Percentiles rank a stretch among this genome's conserved stretches.
Conservation (phyloP, 2,329 filamentous ascomycete genomes). For the Exophiala alcalophila region DNA sequence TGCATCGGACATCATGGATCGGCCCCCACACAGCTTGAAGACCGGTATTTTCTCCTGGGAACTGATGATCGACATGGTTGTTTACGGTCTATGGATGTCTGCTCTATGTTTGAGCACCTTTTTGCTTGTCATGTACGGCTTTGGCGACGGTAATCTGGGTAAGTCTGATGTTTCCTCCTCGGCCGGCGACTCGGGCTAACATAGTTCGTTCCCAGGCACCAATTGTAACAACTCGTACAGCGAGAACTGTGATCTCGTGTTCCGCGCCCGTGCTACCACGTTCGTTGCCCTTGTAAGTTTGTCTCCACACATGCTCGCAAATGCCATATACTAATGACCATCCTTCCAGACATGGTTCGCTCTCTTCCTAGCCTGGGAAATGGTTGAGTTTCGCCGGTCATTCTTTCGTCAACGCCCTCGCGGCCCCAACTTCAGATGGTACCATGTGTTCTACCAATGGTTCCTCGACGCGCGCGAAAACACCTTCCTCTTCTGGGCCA, state of each 20-base stretch:
- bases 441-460: slow-evolving; percentile 67
- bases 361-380: slow-evolving; percentile 75
- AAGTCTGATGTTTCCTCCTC: too few relatives aligned
- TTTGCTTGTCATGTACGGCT: slow-evolving; percentile 62
- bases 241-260: slow-evolving; percentile 59
- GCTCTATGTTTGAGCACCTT: slow-evolving; percentile 64
- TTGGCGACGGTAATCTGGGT: slow-evolving; percentile 58
- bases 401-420: slow-evolving; percentile 72
- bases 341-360: slow-evolving; percentile 76
- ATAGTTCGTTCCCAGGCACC: too few relatives aligned
- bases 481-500: slow-evolving; percentile 66
- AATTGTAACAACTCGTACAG: slow-evolving; percentile 61
- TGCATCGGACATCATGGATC: slow-evolving; percentile 71
- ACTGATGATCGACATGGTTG: slow-evolving; percentile 68
- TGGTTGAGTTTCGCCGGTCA: slow-evolving; percentile 67
- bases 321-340: too few relatives aligned
- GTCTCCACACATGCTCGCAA: too few relatives aligned
- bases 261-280: slow-evolving; percentile 70
- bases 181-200: too few relatives aligned
- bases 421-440: slow-evolving; percentile 59
- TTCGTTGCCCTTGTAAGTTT: slow-evolving; percentile 76
- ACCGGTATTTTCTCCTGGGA: slow-evolving; percentile 73
- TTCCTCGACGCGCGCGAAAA: slow-evolving; percentile 67
- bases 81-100: slow-evolving; percentile 77
- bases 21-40: slow-evolving; percentile 61